A percentile compares a stretch with the other conserved stretches of the same genome.
Conservation (phyloP, 306 rosid genomes). For the Notholithocarpus densiflorus region DNA sequence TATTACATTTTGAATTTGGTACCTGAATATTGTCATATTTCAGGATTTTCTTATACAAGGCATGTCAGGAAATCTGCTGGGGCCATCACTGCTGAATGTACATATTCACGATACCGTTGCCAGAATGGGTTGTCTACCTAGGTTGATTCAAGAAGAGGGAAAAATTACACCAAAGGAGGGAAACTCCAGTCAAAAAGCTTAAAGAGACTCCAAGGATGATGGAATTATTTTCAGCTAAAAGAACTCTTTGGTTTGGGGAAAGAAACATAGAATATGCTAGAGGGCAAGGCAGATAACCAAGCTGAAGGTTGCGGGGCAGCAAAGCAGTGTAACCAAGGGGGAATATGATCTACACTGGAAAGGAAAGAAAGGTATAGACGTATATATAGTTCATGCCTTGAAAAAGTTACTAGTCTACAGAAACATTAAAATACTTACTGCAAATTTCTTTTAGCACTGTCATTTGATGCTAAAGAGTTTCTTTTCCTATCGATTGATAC, state of each 20-base stretch:
- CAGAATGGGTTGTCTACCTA: constrained; percentile 39
- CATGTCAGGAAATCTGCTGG: constrained; percentile 70
- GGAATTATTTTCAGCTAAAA: neutral
- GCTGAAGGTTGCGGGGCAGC: constrained; percentile 1
- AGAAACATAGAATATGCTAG: neutral
- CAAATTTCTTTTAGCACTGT: neutral
- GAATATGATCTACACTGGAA: constrained; percentile 3
- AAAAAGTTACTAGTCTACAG: neutral
- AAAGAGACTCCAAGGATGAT: constrained; percentile 29
- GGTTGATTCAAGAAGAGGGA: constrained; percentile 44
- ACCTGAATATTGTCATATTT: constrained; percentile 28
- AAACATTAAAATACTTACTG: neutral
- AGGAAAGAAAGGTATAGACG: neutral
- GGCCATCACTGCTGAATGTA: constrained; percentile 36
- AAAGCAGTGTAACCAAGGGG: neutral
- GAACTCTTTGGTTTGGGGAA: neutral
- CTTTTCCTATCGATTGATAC: neutral
- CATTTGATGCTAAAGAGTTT: neutral
- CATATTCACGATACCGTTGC: constrained; percentile 70
- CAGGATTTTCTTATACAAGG: constrained; percentile 85
- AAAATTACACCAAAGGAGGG: constrained; percentile 40
- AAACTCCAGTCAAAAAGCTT: constrained; percentile 40
- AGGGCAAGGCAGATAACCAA: constrained; percentile 7
- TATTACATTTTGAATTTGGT: neutral
- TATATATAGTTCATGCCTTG: neutral